Evolutionary conservation across 345 rosid species (phyloP).

Genomic region (Microcos paniculata): DNA sequence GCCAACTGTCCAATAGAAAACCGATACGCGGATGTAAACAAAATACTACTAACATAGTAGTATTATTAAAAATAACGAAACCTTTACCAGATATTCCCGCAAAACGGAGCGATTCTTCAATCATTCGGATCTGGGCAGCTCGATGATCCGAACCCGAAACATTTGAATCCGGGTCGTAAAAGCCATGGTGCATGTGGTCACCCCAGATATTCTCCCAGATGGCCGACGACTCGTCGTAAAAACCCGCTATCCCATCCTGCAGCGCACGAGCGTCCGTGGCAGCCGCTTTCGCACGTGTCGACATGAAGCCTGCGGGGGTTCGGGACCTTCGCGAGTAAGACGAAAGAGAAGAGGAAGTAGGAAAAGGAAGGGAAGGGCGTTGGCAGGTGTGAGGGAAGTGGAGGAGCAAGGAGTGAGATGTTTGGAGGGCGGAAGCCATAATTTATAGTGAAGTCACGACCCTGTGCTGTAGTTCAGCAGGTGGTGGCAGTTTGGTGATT

Average conservation of each 20-base stretch:
- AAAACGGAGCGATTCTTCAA: conserved; percentile 78
- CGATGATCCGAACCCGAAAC: conserved; percentile 53
- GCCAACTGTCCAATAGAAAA: not conserved
- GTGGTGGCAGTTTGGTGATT: not conserved
- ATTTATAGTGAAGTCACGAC: not conserved
- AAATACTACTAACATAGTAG: not conserved
- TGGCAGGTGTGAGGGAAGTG: not conserved
- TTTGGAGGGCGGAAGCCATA: not conserved
- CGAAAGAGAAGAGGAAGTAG: too few relatives aligned
- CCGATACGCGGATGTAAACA: not conserved
- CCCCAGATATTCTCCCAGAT: conserved; percentile 94
- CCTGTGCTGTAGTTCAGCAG: too few relatives aligned
- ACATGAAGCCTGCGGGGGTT: not conserved
- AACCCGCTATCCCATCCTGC: conserved; percentile 70
- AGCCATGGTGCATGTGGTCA: conserved; percentile 97
- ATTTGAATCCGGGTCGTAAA: conserved; percentile 47
- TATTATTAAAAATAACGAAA: not conserved
- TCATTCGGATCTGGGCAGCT: conserved; percentile 84
- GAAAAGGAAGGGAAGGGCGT: not conserved
- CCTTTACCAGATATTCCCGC: conserved; percentile 71
- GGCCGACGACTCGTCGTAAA: conserved; percentile 85
- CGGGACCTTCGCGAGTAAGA: not conserved
- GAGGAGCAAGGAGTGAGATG: not conserved
- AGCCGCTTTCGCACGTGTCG: conserved; percentile 15
- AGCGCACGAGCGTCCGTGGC: conserved; percentile 19